These are phyloP conservation scores for Nannochloris sp. DNA, from an alignment of 139 green algal genomes.

Conservation along the genomic window DNA sequence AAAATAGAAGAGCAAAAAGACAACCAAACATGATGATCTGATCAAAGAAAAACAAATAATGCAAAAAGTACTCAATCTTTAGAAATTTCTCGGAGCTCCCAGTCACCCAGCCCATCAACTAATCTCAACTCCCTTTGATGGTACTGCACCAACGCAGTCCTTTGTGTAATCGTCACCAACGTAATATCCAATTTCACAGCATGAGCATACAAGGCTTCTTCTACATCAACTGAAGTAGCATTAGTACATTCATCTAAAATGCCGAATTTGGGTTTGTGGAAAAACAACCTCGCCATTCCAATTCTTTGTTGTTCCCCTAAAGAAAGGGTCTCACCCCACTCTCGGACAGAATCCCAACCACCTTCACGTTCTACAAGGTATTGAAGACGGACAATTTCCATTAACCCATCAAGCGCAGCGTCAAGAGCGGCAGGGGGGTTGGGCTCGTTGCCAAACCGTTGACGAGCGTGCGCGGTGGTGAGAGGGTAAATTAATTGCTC, in stretches of 20 bases:
- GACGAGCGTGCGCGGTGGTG: conserved; percentile 17
- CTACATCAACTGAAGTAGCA: conserved; percentile 61
- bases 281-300: conserved; percentile 74
- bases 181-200: conserved; percentile 18
- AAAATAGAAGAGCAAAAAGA: not conserved
- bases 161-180: conserved; percentile 26
- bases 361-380: conserved; percentile 64
- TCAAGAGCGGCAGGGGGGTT: conserved; percentile 28
- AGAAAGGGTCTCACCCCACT: conserved; percentile 62
- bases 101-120: conserved; percentile 52
- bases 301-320: conserved; percentile 74
- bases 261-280: conserved; percentile 52
- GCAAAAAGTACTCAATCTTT: not conserved
- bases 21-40: too few relatives aligned
- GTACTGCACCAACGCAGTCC: conserved; percentile 53
- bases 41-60: too few relatives aligned
- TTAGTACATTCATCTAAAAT: conserved; percentile 76
- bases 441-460: not conserved
- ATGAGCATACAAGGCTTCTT: conserved; percentile 54
- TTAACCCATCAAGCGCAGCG: conserved; percentile 33
- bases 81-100: conserved; percentile 52
- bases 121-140: conserved; percentile 61
- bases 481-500: conserved; percentile 60
- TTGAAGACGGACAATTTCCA: conserved; percentile 42
- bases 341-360: conserved; percentile 39